Percentiles rank a stretch among this genome's conserved stretches.
phyloP scores from a whole-genome alignment of 202 grass and related monocot species.

The Tripidium arundinaceum region DNA sequence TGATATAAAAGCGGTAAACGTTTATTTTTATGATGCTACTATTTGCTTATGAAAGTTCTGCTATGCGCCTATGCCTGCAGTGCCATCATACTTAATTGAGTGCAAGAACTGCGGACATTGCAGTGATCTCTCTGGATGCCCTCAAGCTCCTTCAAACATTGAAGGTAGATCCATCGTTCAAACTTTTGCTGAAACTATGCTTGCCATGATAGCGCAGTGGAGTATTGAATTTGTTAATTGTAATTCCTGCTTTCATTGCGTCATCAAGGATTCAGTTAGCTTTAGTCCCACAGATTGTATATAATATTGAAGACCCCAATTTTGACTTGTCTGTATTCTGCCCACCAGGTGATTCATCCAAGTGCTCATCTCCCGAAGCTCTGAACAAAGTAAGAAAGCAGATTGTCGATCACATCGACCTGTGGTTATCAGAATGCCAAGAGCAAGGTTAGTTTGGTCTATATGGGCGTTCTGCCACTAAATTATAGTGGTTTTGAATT shows the following conservation, averaged over 20 bases:
- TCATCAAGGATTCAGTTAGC: background rate
- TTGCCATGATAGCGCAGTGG: background rate
- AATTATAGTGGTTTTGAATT: background rate
- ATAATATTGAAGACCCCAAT: background rate
- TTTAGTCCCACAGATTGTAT: slow-evolving; percentile 3
- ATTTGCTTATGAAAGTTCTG: background rate
- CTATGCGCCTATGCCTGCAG: slow-evolving; percentile 36
- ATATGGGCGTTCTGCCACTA: background rate
- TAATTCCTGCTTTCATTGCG: background rate
- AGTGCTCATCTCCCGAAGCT: slow-evolving; percentile 75
- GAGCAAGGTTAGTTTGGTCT: slow-evolving; percentile 48
- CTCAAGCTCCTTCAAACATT: slow-evolving; percentile 82
- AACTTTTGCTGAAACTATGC: slow-evolving; percentile 3
- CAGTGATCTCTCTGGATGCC: slow-evolving; percentile 88
- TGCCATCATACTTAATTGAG: slow-evolving; percentile 89
- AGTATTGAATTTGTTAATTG: background rate
- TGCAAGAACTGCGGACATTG: slow-evolving; percentile 88
- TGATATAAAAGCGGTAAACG: background rate
- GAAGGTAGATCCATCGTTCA: slow-evolving; percentile 59
- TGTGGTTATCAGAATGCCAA: slow-evolving; percentile 92
- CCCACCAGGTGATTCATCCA: slow-evolving; percentile 67
- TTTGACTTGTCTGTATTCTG: slow-evolving; percentile 21
- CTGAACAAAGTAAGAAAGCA: slow-evolving; percentile 83
- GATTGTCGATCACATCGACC: slow-evolving; percentile 68
- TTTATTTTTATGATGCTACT: background rate